phyloP scores from a whole-genome alignment of 805 yeast genomes.

The Ogataea methanolica region DNA sequence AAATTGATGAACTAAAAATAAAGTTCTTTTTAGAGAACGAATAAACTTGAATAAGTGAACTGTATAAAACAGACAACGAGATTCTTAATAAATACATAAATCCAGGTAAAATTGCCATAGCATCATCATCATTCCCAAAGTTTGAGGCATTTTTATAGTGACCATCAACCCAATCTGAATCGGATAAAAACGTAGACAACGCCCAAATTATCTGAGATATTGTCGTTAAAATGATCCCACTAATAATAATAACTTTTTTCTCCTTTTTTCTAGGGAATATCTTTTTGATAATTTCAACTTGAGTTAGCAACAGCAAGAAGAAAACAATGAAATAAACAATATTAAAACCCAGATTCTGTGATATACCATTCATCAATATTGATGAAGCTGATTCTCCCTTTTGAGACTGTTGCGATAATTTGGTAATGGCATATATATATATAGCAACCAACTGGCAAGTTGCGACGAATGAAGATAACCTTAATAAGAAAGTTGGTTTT shows the following conservation, averaged over 20 bases:
- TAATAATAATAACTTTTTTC: conserved; percentile 53
- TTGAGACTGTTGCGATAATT: conserved; percentile 44
- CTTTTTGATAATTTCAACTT: conserved; percentile 67
- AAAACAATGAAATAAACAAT: conserved; percentile 56
- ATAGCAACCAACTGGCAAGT: conserved; percentile 51
- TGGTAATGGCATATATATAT: conserved; percentile 42
- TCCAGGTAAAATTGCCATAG: conserved; percentile 60
- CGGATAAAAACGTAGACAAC: conserved; percentile 44
- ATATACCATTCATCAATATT: conserved; percentile 39
- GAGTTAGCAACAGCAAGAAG: conserved; percentile 56
- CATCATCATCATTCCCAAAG: conserved; percentile 34
- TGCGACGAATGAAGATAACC: conserved; percentile 46
- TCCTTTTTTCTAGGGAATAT: conserved; percentile 65
- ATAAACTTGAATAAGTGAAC: conserved; percentile 56
- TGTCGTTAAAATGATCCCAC: conserved; percentile 51
- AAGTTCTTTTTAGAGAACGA: conserved; percentile 47
- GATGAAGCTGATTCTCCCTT: conserved; percentile 40
- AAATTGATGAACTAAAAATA: conserved; percentile 44
- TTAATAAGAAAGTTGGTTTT: conserved; percentile 50
- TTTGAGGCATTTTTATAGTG: conserved; percentile 7
- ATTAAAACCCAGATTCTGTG: conserved; percentile 41
- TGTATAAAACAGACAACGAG: conserved; percentile 64
- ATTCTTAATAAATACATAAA: conserved; percentile 71
- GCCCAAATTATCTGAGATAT: conserved; percentile 69
- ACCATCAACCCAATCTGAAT: conserved; percentile 14